Conservation (phyloP, 768 basidiomycete genomes). For the Serendipita vermifera region DNA sequence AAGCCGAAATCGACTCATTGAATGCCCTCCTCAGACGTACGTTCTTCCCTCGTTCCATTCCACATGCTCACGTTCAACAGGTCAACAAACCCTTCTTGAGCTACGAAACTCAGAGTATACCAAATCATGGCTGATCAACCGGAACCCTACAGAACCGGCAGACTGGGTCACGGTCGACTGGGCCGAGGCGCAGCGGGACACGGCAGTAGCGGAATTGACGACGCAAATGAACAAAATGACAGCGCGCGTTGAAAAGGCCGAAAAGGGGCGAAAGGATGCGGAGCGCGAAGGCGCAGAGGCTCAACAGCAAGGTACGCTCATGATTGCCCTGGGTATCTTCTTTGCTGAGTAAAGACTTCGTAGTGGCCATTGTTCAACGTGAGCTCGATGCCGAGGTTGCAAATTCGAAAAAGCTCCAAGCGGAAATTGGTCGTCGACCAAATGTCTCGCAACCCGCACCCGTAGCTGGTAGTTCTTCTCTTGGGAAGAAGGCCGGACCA, state of each 20-base stretch:
- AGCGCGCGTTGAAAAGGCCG: background rate
- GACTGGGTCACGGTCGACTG: background rate
- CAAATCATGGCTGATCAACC: background rate
- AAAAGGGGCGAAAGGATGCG: background rate
- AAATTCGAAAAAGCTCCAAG: slow-evolving; percentile 8
- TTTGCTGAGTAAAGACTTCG: background rate
- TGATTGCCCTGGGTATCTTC: background rate
- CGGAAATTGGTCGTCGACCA: background rate
- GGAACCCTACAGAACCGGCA: background rate
- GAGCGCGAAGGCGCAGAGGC: too few species aligned
- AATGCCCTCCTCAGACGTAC: too few species aligned
- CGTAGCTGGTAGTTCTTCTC: background rate
- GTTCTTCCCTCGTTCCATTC: too few species aligned
- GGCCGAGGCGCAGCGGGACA: background rate
- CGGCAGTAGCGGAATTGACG: background rate
- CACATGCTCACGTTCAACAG: too few species aligned
- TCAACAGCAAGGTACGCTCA: background rate
- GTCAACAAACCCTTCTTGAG: too few species aligned
- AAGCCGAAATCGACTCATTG: too few species aligned
- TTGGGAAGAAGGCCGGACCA: background rate
- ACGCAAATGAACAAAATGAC: background rate
- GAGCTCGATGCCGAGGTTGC: slow-evolving; percentile 1
- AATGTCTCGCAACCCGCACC: background rate
- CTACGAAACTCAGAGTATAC: background rate
- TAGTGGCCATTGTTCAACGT: background rate